Percentiles rank a stretch among this genome's conserved stretches.
phyloP scores from a whole-genome alignment of 2,329 filamentous ascomycete genomes.

The Exophiala lecanii-corni region DNA sequence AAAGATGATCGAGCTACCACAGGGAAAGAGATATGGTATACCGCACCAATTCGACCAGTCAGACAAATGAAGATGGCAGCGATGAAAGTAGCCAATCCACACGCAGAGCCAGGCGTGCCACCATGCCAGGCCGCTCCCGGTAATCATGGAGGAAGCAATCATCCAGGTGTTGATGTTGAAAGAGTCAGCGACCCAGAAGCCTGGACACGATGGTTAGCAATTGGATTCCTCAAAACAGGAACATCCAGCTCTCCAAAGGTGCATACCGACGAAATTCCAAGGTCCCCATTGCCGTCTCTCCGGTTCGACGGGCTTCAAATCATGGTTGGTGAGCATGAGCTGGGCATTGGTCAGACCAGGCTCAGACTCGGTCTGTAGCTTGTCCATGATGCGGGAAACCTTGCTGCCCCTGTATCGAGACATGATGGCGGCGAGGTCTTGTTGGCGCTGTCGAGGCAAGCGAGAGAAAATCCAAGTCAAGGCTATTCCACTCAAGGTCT shows the following conservation, averaged over 20 bases:
- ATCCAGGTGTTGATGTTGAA: constrained; percentile 37
- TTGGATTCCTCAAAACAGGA: constrained; percentile 74
- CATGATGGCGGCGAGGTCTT: background rate
- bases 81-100: constrained; percentile 39
- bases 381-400: constrained; percentile 33
- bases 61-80: constrained; percentile 33
- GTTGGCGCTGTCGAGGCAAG: constrained; percentile 5
- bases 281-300: constrained; percentile 35
- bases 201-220: constrained; percentile 54
- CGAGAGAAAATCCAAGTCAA: constrained; percentile 2
- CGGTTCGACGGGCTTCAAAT: constrained; percentile 39
- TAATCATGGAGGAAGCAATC: constrained; percentile 35
- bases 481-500: background rate
- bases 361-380: constrained; percentile 69
- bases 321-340: constrained; percentile 47
- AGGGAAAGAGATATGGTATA: constrained; percentile 43
- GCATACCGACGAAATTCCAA: constrained; percentile 33
- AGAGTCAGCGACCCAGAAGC: constrained; percentile 46
- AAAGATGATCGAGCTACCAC: constrained; percentile 35
- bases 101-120: constrained; percentile 41
- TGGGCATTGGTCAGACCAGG: constrained; percentile 59
- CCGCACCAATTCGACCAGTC: constrained; percentile 37
- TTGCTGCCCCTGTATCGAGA: constrained; percentile 4
- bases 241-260: constrained; percentile 72
- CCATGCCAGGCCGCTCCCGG: constrained; percentile 42